Evolutionary conservation across 2,329 filamentous ascomycete genomes (phyloP).

Genomic region (Aspergillus puulaauensis): DNA sequence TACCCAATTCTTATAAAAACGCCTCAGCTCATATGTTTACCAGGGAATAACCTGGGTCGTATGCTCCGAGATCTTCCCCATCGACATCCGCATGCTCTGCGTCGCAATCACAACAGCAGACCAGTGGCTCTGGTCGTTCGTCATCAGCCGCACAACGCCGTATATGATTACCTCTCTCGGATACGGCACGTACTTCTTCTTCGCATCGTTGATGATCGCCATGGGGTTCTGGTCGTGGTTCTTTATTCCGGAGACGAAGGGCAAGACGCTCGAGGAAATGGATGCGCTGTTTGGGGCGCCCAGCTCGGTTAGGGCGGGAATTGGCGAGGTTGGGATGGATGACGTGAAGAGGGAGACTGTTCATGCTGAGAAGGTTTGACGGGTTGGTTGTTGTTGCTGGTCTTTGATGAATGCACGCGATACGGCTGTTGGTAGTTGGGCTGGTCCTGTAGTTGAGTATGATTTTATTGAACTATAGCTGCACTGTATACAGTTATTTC

Average conservation of each 20-base stretch:
- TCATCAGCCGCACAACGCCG: constrained; percentile 64
- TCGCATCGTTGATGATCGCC: constrained; percentile 15
- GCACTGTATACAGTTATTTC: too few relatives aligned
- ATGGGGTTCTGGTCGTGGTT: constrained; percentile 24
- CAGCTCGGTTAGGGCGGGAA: neutral
- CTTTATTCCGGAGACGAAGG: constrained; percentile 31
- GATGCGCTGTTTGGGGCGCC: constrained; percentile 22
- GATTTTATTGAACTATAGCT: too few relatives aligned
- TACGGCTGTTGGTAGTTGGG: too few relatives aligned
- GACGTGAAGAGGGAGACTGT: neutral
- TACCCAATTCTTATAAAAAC: too few relatives aligned
- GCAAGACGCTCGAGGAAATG: constrained; percentile 29
- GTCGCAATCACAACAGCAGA: constrained; percentile 67
- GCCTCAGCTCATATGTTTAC: too few relatives aligned
- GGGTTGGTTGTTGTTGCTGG: too few relatives aligned
- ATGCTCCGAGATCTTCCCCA: constrained; percentile 67
- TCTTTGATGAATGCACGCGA: too few relatives aligned
- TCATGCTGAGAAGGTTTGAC: neutral
- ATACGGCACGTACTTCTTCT: constrained; percentile 24
- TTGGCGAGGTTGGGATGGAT: neutral
- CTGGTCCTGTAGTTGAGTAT: too few relatives aligned
- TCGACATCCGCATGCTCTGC: constrained; percentile 63
- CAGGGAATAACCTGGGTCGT: constrained; percentile 68
- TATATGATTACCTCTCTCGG: constrained; percentile 52
- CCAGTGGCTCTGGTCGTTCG: constrained; percentile 68